These are phyloP conservation scores for Penicillium sp. DNA, from an alignment of 2,329 filamentous ascomycete genomes.

Conservation along the genomic window DNA sequence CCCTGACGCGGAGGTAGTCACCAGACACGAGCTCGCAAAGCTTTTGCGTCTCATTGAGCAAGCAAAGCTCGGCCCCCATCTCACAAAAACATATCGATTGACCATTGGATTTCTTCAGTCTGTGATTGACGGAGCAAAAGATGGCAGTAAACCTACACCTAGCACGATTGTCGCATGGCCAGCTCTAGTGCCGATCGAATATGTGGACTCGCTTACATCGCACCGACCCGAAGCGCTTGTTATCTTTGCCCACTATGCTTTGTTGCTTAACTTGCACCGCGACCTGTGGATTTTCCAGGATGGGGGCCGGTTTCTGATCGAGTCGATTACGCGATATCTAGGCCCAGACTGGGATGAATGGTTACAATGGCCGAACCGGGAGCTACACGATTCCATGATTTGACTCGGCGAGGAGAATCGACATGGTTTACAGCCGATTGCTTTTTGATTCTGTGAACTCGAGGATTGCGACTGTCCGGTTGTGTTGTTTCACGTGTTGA, in stretches of 20 bases:
- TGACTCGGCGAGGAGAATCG: neutral
- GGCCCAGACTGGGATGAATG: conserved; percentile 20
- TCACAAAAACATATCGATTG: neutral
- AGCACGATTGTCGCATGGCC: neutral
- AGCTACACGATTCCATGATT: conserved; percentile 18
- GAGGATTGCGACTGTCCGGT: too few species aligned
- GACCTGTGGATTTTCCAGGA: conserved; percentile 32
- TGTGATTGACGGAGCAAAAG: neutral
- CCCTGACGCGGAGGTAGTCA: neutral
- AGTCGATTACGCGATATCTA: conserved; percentile 18
- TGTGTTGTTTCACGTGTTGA: too few species aligned
- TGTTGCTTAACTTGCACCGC: conserved; percentile 29
- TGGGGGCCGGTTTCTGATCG: conserved; percentile 22
- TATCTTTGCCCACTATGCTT: conserved; percentile 35
- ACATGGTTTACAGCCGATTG: too few species aligned
- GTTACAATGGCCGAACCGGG: neutral
- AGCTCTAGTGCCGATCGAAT: conserved; percentile 29
- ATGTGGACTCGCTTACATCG: conserved; percentile 24
- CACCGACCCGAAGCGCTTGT: conserved; percentile 32
- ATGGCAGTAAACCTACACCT: neutral
- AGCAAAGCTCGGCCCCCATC: neutral
- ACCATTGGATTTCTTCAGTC: neutral
- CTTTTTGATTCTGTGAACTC: too few species aligned
- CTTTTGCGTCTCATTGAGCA: neutral
- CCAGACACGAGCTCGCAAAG: neutral